Evolutionary conservation across 495 filamentous ascomycete species (phyloP), one percentile per base, ranked within the genome.

Genomic region (Podospora appendiculata): DNA sequence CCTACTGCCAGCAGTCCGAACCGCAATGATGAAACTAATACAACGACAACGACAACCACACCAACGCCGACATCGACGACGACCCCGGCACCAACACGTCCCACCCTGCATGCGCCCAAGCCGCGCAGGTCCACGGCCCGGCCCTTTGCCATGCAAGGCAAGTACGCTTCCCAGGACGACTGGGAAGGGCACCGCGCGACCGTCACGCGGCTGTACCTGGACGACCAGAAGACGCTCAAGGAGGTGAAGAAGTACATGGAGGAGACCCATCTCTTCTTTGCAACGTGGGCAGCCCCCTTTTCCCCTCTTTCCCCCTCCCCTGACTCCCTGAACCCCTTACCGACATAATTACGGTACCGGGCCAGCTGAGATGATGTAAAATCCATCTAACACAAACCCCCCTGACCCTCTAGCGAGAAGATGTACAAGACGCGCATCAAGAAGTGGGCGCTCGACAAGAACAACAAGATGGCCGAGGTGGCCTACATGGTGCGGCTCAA

Each of bases 391-490:
- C 25, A 25, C 25, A 25, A 25, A 25, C 25, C 25, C 25, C 25
- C 25, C 25, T 25, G 25, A 25, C 25, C 25, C 25, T 35, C 33
- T n/a, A 74, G 71, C 11, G 47, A 61, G 44, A 67, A 70, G 32
- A 75, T 73, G 72, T 75, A 71, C 58, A 69, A 72, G 34, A 67
- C 65, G 5, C 61, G 70, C 6, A 71, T 73, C 47, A 61, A 67
- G 50, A 67, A 71, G 56, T 75, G 72, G 72, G 59, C 63, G 6
- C 63, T 71, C 45, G 69, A 70, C 52, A 75, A 75, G 59, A 71
- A 71, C 51, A 67, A 68, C 46, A 73, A 70, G 53, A 65, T 60
- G 8, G 49, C 54, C 38, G 70, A 73, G 45, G 66, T 66, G 36
- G 57, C 61, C 35, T 57, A 66, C 56, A 69, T 70, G 54, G 53